Conservation (phyloP, 2,329 filamentous ascomycete genomes). For the Phoma sp. region DNA sequence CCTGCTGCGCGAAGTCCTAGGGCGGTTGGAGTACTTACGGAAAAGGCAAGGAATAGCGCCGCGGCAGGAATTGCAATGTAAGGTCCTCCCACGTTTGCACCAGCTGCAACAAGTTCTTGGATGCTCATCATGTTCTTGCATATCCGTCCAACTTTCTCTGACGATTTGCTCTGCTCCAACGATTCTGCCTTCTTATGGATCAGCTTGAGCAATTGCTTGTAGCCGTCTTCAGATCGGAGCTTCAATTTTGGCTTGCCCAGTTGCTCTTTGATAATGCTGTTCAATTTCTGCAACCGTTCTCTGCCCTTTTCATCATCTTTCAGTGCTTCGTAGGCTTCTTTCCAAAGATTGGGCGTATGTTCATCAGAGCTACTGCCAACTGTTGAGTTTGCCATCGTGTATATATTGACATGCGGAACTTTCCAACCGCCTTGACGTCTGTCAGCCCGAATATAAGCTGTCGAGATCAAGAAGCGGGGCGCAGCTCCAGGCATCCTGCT, state of each 20-base stretch:
- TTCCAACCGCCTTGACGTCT: background rate
- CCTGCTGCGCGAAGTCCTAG: background rate
- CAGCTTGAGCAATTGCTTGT: slow-evolving; percentile 16
- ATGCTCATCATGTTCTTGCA: slow-evolving; percentile 21
- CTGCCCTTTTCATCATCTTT: slow-evolving; percentile 18
- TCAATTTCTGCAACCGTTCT: slow-evolving; percentile 23
- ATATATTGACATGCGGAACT: background rate
- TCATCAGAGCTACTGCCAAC: background rate
- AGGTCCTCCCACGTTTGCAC: slow-evolving; percentile 22
- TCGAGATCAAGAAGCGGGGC: background rate
- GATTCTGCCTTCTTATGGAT: slow-evolving; percentile 15
- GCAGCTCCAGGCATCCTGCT: slow-evolving; percentile 1
- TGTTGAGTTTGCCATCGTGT: slow-evolving; percentile 10
- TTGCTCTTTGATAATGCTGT: slow-evolving; percentile 18
- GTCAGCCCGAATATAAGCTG: background rate
- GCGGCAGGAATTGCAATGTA: slow-evolving; percentile 27
- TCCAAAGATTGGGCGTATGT: slow-evolving; percentile 21
- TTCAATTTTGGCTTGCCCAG: slow-evolving; percentile 22
- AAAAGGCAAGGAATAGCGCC: slow-evolving; percentile 25
- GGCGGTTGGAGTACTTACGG: slow-evolving; percentile 10
- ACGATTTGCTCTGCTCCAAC: slow-evolving; percentile 9
- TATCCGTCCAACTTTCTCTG: slow-evolving; percentile 17
- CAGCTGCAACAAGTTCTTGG: slow-evolving; percentile 22
- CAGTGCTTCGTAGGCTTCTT: slow-evolving; percentile 23
- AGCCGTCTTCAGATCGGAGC: slow-evolving; percentile 21